phyloP scores from a whole-genome alignment of 139 green algal genomes.

The Coelastrella sp. region DNA sequence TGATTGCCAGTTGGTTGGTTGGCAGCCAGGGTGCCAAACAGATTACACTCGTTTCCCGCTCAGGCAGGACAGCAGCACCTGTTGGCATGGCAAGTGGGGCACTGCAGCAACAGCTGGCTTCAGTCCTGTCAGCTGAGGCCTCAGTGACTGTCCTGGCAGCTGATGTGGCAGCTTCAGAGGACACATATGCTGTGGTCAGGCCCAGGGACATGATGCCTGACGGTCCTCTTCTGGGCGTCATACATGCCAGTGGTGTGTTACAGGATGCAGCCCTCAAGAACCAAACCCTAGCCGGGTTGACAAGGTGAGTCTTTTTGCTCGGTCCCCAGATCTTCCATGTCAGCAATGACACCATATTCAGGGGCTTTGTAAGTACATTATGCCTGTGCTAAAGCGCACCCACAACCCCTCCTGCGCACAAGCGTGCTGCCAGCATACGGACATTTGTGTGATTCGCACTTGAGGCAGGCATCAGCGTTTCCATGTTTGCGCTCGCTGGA shows the following conservation, averaged over 20 bases:
- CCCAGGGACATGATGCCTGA: background rate
- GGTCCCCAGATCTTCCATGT: no score
- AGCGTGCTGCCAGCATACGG: no score
- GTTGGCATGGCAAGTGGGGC: background rate
- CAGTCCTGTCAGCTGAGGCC: constrained; percentile 14
- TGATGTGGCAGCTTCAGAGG: constrained; percentile 6
- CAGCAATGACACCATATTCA: no score
- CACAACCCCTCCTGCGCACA: no score
- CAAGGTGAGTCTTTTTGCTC: constrained; percentile 48
- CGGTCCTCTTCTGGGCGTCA: background rate
- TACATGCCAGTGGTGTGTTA: constrained; percentile 76
- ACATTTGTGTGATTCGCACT: no score
- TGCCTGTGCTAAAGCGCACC: no score
- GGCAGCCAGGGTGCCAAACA: background rate
- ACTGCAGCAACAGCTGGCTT: background rate
- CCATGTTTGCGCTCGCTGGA: no score
- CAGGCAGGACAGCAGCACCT: background rate
- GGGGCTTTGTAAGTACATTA: no score
- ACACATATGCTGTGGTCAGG: background rate
- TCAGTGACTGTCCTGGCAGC: constrained; percentile 14
- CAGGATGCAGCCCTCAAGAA: constrained; percentile 62
- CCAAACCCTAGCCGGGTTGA: constrained; percentile 51
- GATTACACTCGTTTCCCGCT: constrained; percentile 12
- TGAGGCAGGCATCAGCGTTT: no score
- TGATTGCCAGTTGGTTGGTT: constrained; percentile 64